Percentiles rank a stretch among this genome's conserved stretches.
These are phyloP conservation scores for Magnaporthales sp. DNA, from an alignment of 2,329 filamentous ascomycete species.

Conservation along the genomic window DNA sequence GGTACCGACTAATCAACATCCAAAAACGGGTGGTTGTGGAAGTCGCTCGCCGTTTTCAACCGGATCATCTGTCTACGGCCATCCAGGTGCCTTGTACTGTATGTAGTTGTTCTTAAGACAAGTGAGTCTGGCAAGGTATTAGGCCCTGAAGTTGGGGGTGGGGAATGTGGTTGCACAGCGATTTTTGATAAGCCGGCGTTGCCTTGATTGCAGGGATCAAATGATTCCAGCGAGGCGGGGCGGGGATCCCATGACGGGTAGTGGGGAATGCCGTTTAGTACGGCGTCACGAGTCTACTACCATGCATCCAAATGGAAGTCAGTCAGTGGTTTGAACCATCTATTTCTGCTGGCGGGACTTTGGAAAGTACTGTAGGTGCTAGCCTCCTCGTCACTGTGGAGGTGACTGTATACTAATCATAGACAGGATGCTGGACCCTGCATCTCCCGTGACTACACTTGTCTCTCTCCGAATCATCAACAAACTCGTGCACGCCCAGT, in stretches of 20 bases:
- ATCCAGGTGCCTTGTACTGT: neutral
- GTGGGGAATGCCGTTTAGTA: neutral
- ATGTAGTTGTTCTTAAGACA: neutral
- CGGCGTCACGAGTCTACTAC: neutral
- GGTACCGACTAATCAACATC: neutral
- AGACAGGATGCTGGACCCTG: neutral
- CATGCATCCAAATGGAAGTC: neutral
- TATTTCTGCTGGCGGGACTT: neutral
- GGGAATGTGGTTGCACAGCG: neutral
- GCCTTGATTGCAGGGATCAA: constrained; percentile 5
- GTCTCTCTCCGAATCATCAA: constrained; percentile 1
- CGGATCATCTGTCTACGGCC: neutral
- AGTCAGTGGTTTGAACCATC: neutral
- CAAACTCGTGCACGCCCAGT: neutral
- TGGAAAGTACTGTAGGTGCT: too few species aligned
- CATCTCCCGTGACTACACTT: constrained; percentile 2
- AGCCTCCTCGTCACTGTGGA: neutral
- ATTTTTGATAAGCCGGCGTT: neutral
- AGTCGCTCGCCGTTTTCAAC: neutral
- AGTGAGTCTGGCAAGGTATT: neutral
- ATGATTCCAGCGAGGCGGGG: constrained; percentile 3
- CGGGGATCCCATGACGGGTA: neutral
- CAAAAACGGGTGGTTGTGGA: too few species aligned
- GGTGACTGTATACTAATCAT: neutral
- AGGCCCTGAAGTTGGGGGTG: neutral